These are phyloP conservation scores for Epichloe scottii DNA, from an alignment of 2,329 filamentous ascomycete genomes.

Conservation along the genomic window DNA sequence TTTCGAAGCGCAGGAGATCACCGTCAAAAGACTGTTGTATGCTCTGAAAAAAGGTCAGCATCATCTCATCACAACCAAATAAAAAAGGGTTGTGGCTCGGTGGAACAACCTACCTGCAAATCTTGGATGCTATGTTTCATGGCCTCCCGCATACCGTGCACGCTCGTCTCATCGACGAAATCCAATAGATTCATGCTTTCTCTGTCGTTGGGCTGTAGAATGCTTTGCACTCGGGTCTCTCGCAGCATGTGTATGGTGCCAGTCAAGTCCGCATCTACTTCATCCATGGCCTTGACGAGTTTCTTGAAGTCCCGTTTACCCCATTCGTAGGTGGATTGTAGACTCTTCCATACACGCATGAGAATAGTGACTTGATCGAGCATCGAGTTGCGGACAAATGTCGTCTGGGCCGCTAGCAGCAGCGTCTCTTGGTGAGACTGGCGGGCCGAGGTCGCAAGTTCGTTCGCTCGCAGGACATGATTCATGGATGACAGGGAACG, in stretches of 20 bases:
- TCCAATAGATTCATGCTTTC: slow-evolving; percentile 54
- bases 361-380: slow-evolving; percentile 42
- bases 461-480: slow-evolving; percentile 74
- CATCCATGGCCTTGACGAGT: slow-evolving; percentile 53
- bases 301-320: slow-evolving; percentile 48
- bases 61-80: not conserved
- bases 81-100: not conserved
- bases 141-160: slow-evolving; percentile 51
- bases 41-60: slow-evolving; percentile 23
- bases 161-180: slow-evolving; percentile 62
- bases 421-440: slow-evolving; percentile 66
- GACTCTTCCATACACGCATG: slow-evolving; percentile 33
- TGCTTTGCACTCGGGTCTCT: slow-evolving; percentile 49
- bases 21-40: slow-evolving; percentile 64
- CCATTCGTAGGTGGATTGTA: slow-evolving; percentile 43
- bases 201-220: slow-evolving; percentile 47
- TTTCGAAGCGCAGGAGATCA: slow-evolving; percentile 63
- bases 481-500: slow-evolving; percentile 73
- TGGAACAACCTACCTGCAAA: slow-evolving; percentile 41
- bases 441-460: slow-evolving; percentile 68
- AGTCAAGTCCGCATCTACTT: slow-evolving; percentile 50
- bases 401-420: slow-evolving; percentile 55
- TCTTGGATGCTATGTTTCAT: slow-evolving; percentile 61
- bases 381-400: slow-evolving; percentile 54
- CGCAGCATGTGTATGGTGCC: slow-evolving; percentile 54